Evolutionary conservation across 345 rosid genomes (phyloP).

Genomic region (Ceriops zippeliana): DNA sequence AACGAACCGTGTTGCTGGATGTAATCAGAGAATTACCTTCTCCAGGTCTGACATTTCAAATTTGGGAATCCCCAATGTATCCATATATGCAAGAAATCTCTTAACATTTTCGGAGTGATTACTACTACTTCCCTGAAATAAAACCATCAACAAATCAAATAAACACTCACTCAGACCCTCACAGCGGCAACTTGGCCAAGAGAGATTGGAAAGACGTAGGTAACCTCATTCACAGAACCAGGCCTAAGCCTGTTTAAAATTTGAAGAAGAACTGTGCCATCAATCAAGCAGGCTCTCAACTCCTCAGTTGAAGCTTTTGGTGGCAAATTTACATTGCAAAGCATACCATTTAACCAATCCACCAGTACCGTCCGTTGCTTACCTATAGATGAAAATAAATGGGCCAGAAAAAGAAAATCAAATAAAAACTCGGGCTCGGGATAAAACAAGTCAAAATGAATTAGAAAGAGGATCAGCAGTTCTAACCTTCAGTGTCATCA

Average conservation of each 20-base stretch:
- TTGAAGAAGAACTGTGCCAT: constrained; percentile 39
- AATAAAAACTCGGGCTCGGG: background rate
- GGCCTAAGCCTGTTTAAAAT: constrained; percentile 46
- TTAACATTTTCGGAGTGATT: constrained; percentile 45
- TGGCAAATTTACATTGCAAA: constrained; percentile 38
- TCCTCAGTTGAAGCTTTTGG: constrained; percentile 48
- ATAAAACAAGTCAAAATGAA: background rate
- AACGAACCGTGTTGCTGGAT: background rate
- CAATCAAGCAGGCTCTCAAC: constrained; percentile 42
- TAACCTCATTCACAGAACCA: constrained; percentile 45
- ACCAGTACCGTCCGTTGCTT: constrained; percentile 33
- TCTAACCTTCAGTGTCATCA: constrained; percentile 33
- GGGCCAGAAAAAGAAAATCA: background rate
- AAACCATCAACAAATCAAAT: constrained; percentile 14
- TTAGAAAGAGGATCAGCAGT: background rate
- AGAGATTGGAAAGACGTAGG: background rate
- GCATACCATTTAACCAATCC: constrained; percentile 47
- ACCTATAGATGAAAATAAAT: constrained; percentile 24
- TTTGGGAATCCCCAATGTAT: constrained; percentile 58
- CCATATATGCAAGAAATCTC: constrained; percentile 57
- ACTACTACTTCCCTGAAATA: constrained; percentile 44
- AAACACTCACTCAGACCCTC: constrained; percentile 7
- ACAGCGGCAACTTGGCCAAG: background rate
- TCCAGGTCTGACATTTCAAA: constrained; percentile 67
- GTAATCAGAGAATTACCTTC: constrained; percentile 47